Evolutionary conservation across 2,329 filamentous ascomycete species (phyloP).

Genomic region (Plectosphaerella sp.): DNA sequence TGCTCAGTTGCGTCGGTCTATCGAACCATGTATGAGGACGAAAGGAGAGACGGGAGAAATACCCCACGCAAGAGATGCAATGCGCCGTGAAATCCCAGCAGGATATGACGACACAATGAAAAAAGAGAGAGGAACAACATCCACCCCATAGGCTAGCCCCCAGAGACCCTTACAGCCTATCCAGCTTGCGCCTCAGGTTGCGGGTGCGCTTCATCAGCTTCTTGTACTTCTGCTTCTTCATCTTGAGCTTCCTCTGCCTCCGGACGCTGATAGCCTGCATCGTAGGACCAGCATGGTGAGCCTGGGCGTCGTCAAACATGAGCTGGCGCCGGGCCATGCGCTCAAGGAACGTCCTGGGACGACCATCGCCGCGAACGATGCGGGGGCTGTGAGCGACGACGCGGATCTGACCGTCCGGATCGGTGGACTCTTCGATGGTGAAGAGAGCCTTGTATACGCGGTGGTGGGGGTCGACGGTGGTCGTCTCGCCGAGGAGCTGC

Average conservation of each 20-base stretch:
- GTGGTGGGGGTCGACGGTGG: conserved; percentile 30
- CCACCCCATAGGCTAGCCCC: background rate
- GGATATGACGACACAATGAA: too few relatives aligned
- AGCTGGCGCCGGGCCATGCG: conserved; percentile 64
- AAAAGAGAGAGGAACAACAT: too few relatives aligned
- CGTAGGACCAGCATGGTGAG: conserved; percentile 31
- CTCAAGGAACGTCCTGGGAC: conserved; percentile 59
- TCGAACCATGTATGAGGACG: too few relatives aligned
- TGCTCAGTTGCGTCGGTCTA: too few relatives aligned
- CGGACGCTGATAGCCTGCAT: conserved; percentile 88
- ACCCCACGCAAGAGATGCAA: too few relatives aligned
- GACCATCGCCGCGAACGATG: conserved; percentile 44
- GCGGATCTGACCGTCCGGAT: conserved; percentile 54
- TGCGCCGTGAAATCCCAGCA: too few relatives aligned
- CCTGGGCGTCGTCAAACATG: conserved; percentile 50
- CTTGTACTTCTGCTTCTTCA: conserved; percentile 99
- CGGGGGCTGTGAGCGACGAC: conserved; percentile 58
- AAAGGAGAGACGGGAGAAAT: too few relatives aligned
- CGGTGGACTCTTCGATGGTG: conserved; percentile 62
- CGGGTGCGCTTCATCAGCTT: conserved; percentile 94
- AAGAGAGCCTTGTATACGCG: conserved; percentile 61
- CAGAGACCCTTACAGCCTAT: conserved; percentile 47
- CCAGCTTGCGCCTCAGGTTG: conserved; percentile 81
- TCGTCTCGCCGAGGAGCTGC: conserved; percentile 22
- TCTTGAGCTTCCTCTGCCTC: conserved; percentile 90